Evolutionary conservation across 768 basidiomycete species (phyloP), one percentile per base, ranked within the genome.

Genomic region (Collybia sp.): DNA sequence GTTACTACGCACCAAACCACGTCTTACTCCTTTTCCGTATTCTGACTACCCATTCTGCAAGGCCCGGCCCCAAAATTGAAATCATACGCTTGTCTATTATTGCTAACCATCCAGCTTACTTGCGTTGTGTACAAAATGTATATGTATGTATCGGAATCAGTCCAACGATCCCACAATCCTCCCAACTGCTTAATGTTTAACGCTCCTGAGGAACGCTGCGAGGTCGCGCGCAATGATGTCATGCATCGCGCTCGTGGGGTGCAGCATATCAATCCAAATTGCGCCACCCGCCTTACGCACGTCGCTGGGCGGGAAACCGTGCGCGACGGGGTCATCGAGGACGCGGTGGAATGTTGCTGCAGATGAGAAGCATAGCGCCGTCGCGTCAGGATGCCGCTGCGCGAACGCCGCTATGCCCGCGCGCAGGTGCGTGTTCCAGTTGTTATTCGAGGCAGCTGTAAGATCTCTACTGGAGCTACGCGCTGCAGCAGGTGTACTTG

Each of bases 191-290:
- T 8, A 25, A 8, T 8, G 25, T 25, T 44, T 30, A 13, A 56
- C 52, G 37, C 46, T 32, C 13, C 40, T 50, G 43, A 77, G 53
- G 50, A 77, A 76, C 9, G 58, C 58, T 11, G 66, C 60, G 12
- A 80, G 8, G 32, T 70, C 69, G n/a, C 58, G 56, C 2, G 79
- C 77, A 13, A 81, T 51, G 39, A 73, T 56, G 25, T 71, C 65
- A 50, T 81, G 79, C 35, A 80, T 68, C 47, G 57, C 63, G 46
- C 71, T 73, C 0, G 77, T 75, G 0, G 79, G 78, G 55, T 82
- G 80, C 35, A 82, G 49, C 15, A 65, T 58, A 53, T 82, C 81
- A 13, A 66, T 55, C 79, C 79, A 82, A 9, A 80, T 66, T 2
- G 51, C 53, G 6, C 77, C 75, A 2, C 60, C 65, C 0, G 49